Evolutionary conservation across 2,329 filamentous ascomycete species (phyloP), one percentile per base, ranked within the genome.

Genomic region (Didymella pinodella): DNA sequence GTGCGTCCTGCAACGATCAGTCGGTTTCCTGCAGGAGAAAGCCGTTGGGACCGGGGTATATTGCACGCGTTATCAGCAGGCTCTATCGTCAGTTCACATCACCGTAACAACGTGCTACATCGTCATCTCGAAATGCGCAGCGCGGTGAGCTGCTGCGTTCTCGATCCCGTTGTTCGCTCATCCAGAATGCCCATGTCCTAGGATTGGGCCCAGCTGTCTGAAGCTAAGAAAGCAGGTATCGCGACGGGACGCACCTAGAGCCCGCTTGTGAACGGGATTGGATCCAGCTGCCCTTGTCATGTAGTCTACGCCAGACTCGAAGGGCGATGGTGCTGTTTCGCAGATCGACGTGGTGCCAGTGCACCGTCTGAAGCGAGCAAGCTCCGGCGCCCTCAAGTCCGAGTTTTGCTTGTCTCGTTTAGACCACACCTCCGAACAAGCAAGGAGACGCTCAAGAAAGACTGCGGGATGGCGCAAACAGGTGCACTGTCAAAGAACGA

Each of bases 281-380:
- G 56, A 43, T 51, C 50, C 41, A 59, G 50, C 32, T 36, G 46
- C 41, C 49, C 56, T 28, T 59, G 50, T 54, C 56, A 43, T 40
- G 28, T 43, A 47, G 48, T 36, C 25, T 26, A 48, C 57, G 58
- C 71, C 50, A 68, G 62, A 29, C 68, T 61, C 38, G 7, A 63
- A 58, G 54, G 25, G 63, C 49, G 28, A 56, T 64, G 62, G 67
- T 51, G 45, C 41, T 41, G 59, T 47, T 65, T 66, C 59, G 57
- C 61, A 59, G 66, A 67, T 69, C 67, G 66, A 69, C 65, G 59
- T 61, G 63, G 67, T 73, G 66, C 69, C 69, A 72, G 69, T 69
- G 68, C 68, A 56, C 50, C 63, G 57, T 49, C 62, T 63, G 47
- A 59, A 65, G 61, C 65, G 56, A 58, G 46, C 46, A 54, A 52